phyloP scores from a whole-genome alignment of 345 rosid species.

The Brassica juncea region DNA sequence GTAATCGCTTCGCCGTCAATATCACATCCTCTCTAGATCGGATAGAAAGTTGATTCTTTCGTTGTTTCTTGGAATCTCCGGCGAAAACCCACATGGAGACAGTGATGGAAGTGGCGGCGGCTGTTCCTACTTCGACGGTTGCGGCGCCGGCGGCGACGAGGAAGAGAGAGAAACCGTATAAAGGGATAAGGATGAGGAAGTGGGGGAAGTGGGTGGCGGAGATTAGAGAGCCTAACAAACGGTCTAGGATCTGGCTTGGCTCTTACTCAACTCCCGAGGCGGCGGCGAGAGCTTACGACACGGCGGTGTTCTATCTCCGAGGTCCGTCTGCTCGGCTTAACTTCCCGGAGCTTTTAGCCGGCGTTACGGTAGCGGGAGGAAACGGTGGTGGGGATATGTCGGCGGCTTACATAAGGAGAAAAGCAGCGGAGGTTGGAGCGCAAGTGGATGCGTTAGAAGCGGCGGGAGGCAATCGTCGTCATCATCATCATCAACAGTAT shows the following conservation, averaged over 20 bases:
- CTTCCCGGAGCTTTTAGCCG: constrained; percentile 75
- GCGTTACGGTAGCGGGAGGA: constrained; percentile 40
- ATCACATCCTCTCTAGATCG: constrained; percentile 19
- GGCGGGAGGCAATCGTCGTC: constrained; percentile 36
- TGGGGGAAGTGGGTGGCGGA: constrained; percentile 99
- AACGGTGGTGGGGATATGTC: constrained; percentile 59
- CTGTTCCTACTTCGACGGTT: constrained; percentile 6
- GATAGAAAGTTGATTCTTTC: neutral
- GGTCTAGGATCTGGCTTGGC: constrained; percentile 99
- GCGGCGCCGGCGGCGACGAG: constrained; percentile 31
- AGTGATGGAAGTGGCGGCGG: constrained; percentile 41
- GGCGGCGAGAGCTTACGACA: constrained; percentile 97
- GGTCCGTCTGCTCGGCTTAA: constrained; percentile 94
- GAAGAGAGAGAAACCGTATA: constrained; percentile 63
- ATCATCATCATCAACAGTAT: neutral
- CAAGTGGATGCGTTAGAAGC: constrained; percentile 83
- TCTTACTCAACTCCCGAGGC: constrained; percentile 94
- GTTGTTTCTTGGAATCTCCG: constrained; percentile 18
- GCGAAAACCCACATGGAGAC: constrained; percentile 38
- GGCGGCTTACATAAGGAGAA: constrained; percentile 83
- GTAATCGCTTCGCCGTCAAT: constrained; percentile 44
- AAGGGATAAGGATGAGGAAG: constrained; percentile 99
- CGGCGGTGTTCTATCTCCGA: constrained; percentile 82
- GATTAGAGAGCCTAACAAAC: constrained; percentile 93
- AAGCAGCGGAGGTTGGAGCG: constrained; percentile 92